Conservation (phyloP, 805 yeast species). For the Cyberlindnera nakhonratchasimensis region DNA sequence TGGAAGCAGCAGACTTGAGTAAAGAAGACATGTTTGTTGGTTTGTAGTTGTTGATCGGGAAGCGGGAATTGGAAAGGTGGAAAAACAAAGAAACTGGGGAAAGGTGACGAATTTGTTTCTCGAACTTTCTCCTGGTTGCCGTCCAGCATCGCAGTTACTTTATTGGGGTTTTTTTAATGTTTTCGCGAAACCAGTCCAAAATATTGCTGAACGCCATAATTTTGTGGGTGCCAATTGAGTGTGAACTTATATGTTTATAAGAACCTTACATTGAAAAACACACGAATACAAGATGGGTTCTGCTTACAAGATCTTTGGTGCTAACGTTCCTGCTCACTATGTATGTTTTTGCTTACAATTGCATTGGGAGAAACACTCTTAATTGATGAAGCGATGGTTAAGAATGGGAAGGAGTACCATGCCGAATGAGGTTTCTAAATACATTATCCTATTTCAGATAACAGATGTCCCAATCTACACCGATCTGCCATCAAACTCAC, state of each 20-base stretch:
- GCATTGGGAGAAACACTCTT: too few relatives aligned
- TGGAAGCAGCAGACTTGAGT: slow-evolving; percentile 78
- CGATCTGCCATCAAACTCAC: too few relatives aligned
- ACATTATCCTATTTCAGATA: too few relatives aligned
- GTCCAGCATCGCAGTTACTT: too few relatives aligned
- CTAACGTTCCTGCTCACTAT: slow-evolving; percentile 29
- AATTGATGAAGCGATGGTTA: too few relatives aligned
- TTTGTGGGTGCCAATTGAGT: slow-evolving; percentile 8
- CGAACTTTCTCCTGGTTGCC: slow-evolving; percentile 12
- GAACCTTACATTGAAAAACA: background rate
- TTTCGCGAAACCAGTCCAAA: slow-evolving; percentile 2
- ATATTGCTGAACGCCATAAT: background rate
- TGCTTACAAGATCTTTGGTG: slow-evolving; percentile 28
- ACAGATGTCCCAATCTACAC: too few relatives aligned
- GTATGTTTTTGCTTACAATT: slow-evolving; percentile 15
- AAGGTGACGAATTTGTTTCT: slow-evolving; percentile 5
- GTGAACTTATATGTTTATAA: too few relatives aligned
- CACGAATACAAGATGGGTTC: slow-evolving; percentile 23
- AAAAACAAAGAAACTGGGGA: background rate
- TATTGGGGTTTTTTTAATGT: background rate
- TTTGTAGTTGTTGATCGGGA: background rate
- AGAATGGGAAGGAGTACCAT: too few relatives aligned
- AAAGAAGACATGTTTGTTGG: slow-evolving; percentile 44
- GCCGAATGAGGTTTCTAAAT: too few relatives aligned
- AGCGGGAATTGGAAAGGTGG: background rate